Evolutionary conservation across 371 early-diverging fungal genomes (phyloP).

Genomic region (Basidiobolus meristosporus): DNA sequence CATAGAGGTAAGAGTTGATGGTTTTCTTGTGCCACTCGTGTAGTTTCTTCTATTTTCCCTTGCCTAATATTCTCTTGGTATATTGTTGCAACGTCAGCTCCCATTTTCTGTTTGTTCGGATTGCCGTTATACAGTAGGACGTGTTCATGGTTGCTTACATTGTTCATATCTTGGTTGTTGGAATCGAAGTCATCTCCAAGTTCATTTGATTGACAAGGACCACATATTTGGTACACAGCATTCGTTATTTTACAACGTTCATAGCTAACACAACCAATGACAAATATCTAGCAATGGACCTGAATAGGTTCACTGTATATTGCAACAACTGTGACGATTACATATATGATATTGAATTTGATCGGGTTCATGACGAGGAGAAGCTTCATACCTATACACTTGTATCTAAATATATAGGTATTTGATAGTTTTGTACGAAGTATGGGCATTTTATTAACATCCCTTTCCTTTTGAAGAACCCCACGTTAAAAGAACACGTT

Average conservation of each 20-base stretch:
- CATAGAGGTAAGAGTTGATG: too few species aligned
- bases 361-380: constrained; percentile 31
- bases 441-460: too few species aligned
- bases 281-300: constrained; percentile 38
- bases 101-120: constrained; percentile 42
- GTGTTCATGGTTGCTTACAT: constrained; percentile 67
- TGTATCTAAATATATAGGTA: constrained; percentile 20
- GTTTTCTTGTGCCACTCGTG: too few species aligned
- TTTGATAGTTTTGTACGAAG: too few species aligned
- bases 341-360: constrained; percentile 61
- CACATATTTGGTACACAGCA: constrained; percentile 38
- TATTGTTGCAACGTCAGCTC: too few species aligned
- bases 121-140: constrained; percentile 36
- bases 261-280: too few species aligned
- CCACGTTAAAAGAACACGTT: constrained; percentile 15
- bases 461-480: constrained; percentile 14
- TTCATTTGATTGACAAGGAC: constrained; percentile 27
- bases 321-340: constrained; percentile 73
- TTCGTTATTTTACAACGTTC: too few species aligned
- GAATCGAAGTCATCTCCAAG: constrained; percentile 36
- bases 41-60: too few species aligned
- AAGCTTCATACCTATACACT: constrained; percentile 31
- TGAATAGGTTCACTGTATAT: constrained; percentile 35
- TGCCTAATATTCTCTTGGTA: too few species aligned
- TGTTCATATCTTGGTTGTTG: constrained; percentile 46